phyloP scores from a whole-genome alignment of 805 yeast species.

The Brettanomyces nanus region DNA sequence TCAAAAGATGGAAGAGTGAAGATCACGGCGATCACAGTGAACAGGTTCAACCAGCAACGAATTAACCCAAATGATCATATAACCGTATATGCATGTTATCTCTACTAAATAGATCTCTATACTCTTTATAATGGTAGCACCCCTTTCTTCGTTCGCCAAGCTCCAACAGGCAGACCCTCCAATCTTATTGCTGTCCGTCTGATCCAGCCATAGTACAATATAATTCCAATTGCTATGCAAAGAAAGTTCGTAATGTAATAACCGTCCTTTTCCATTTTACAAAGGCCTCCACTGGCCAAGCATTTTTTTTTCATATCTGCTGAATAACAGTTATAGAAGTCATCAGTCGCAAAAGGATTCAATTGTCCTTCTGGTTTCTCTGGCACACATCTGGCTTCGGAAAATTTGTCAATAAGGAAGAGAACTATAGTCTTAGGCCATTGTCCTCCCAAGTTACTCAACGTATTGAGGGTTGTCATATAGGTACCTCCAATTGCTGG shows the following conservation, averaged over 20 bases:
- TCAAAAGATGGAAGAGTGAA: slow-evolving; percentile 48
- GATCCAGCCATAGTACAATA: slow-evolving; percentile 59
- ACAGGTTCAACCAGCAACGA: too few species aligned
- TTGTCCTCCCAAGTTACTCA: slow-evolving; percentile 91
- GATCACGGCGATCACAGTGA: not conserved
- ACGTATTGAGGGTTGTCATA: slow-evolving; percentile 91
- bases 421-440: slow-evolving; percentile 90
- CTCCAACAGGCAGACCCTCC: slow-evolving; percentile 62
- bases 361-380: not conserved
- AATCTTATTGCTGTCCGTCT: slow-evolving; percentile 51
- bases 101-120: too few species aligned
- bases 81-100: too few species aligned
- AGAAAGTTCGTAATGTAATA: slow-evolving; percentile 69
- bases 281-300: slow-evolving; percentile 43
- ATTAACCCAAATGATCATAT: too few species aligned
- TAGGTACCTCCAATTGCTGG: slow-evolving; percentile 96
- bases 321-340: slow-evolving; percentile 24
- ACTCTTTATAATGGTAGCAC: not conserved
- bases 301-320: slow-evolving; percentile 41
- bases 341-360: slow-evolving; percentile 19
- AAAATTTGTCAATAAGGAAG: slow-evolving; percentile 70
- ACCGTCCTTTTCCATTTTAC: slow-evolving; percentile 61
- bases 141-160: slow-evolving; percentile 60
- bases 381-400: slow-evolving; percentile 50
- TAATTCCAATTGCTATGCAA: slow-evolving; percentile 61